Base-by-base conservation (phyloP, 371 early-diverging fungal genomes). In the Mortierella sp. region DNA sequence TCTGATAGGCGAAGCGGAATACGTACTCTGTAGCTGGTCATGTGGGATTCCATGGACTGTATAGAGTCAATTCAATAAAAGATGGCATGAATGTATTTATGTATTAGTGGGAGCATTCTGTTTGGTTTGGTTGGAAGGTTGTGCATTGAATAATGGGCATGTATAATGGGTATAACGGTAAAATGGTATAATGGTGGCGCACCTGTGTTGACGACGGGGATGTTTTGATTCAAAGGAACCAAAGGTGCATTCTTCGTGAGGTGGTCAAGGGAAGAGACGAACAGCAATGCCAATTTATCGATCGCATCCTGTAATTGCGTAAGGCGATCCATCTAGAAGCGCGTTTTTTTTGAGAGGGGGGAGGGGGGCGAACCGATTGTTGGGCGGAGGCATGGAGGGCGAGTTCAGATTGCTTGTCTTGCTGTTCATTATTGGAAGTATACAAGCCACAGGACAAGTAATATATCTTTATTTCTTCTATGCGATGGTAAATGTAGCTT, bases 221-320 rank as follows among this genome's bases (percentile, higher is more conserved):
- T 69, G 28, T 75, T 65, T 47, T 59, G 72, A 58, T 80, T 72
- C 3, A 75, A 63, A 24, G 81, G 69, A 16, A 75, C 66, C 2
- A 80, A 62, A 11, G 81, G 75, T 0, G 81, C 81, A 59, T 72
- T 70, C 75, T 75, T 74, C 45, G 75, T 72, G 59, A 80, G 81
- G 62, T 80, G 81, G 76, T 80, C 81, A 45, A 80, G 71, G 13
- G 81, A 80, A 33, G 81, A 80, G 63, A 80, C 75, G 67, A 80
- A 80, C 59, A 80, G 69, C 47, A 80, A 62, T 4, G 81, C 81
- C 62, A 80, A 58, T 48, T 87, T 83, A 74, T 90, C 91, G 68
- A 90, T 88, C 9, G 89, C 86, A 85, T 90, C 88, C 72, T 90
- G 91, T n/a, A 90, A 69, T 70, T 90, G 91, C 21, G 91, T 90